These are phyloP conservation scores for Lactarius indigo DNA, from an alignment of 768 basidiomycete species.

Conservation along the genomic window DNA sequence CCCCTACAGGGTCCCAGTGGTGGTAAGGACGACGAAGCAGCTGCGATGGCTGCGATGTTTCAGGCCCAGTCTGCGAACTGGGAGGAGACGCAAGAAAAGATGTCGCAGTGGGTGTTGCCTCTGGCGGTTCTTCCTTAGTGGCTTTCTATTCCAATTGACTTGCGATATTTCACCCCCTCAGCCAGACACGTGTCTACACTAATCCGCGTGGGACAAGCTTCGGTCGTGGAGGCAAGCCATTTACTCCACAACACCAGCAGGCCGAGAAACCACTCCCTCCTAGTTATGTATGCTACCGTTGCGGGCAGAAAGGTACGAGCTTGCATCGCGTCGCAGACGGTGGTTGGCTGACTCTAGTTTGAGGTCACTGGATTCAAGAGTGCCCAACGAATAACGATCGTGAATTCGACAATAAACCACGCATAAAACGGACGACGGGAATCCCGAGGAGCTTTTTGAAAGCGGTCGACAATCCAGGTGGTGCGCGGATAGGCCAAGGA, in stretches of 20 bases:
- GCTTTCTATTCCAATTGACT: conserved; percentile 76
- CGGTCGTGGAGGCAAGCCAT: conserved; percentile 53
- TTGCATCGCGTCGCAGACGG: neutral
- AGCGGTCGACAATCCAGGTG: conserved; percentile 84
- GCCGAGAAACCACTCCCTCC: conserved; percentile 80
- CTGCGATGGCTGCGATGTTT: conserved; percentile 98
- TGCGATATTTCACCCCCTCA: conserved; percentile 37
- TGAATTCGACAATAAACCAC: conserved; percentile 89
- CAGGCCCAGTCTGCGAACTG: conserved; percentile 91
- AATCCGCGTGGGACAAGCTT: conserved; percentile 65
- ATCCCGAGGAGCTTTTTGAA: conserved; percentile 98
- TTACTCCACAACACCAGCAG: conserved; percentile 48
- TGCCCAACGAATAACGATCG: conserved; percentile 97
- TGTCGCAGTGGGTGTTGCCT: conserved; percentile 93
- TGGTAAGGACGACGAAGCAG: conserved; percentile 76
- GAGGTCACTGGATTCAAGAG: conserved; percentile 99
- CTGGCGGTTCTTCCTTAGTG: conserved; percentile 60
- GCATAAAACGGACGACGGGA: conserved; percentile 97
- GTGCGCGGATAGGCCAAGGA: conserved; percentile 69
- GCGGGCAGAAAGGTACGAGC: conserved; percentile 86
- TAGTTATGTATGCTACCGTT: conserved; percentile 98
- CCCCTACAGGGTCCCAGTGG: conserved; percentile 34
- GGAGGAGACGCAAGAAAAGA: conserved; percentile 99
- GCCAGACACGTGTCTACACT: conserved; percentile 64
- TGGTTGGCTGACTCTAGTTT: neutral